Base-by-base conservation (phyloP, 345 rosid genomes). In the Mangifera indica region DNA sequence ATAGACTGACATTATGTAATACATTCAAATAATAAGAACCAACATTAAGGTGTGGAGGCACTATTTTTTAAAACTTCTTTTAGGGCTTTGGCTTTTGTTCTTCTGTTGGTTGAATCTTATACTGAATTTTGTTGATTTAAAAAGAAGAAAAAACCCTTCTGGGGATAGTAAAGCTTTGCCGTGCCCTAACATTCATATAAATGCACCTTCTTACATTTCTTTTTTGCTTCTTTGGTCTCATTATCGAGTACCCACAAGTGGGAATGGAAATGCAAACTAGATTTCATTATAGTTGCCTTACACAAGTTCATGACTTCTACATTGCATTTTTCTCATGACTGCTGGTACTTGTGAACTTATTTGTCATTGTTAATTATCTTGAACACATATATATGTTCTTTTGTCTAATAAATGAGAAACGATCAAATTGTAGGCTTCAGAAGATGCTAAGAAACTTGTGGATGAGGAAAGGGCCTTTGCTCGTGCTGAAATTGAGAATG, bases 391-490 rank as follows among this genome's bases (percentile, higher is more conserved):
- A 42, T 45, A 4, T n/a, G n/a, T 9, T 26, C 67, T 60, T 63
- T 60, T 65, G 9, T 17, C 29, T 63, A 63, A 62, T 46, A 76
- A 64, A 74, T 85, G 68, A 69, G 62, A 71, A 68, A 22, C 40
- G 45, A 32, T 67, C 20, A 46, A 21, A 75, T 53, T 68, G 34
- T 81, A 96, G 99, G 99, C 99, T 48, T 93, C 99, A 40, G 91
- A 91, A 76, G 97, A 96, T 89, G 99, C 98, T 55, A 95, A 91
- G 87, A 92, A 80, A 78, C 93, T 95, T 66, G 94, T 92, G 7
- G 95, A 96, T 42, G 93, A 87, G 86, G 99, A 96, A 84, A 86
- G 98, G 81, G 90, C 94, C 61, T 86, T 88, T 87, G 98, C 99
- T 52, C 97, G 96, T 71, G 87, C 87, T 71, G 98, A 96, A 87